phyloP scores from a whole-genome alignment of 176 grass and related monocot genomes.

The Hsuehochloa calcarea region DNA sequence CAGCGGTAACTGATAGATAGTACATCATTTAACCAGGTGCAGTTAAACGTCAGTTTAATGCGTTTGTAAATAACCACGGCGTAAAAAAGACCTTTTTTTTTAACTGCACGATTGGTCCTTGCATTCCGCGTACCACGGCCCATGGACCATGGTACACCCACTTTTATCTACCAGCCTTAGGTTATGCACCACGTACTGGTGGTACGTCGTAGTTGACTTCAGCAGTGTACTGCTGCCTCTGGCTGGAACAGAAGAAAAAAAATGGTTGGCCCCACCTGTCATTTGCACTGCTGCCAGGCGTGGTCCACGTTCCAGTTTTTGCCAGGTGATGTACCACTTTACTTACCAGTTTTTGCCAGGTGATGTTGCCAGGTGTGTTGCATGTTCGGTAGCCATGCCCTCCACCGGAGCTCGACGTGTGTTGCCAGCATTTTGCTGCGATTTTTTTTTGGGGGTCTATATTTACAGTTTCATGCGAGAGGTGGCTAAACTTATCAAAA shows the following conservation, averaged over 20 bases:
- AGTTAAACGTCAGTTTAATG: neutral
- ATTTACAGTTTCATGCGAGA: no score
- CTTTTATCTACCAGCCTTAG: conserved; percentile 1
- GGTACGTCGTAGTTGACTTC: neutral
- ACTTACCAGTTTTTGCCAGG: no score
- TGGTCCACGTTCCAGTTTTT: no score
- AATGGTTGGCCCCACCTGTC: neutral
- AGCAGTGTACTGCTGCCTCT: neutral
- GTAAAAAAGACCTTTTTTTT: neutral
- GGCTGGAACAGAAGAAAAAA: neutral
- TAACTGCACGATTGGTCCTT: neutral
- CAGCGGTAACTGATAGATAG: neutral
- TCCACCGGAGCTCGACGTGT: no score
- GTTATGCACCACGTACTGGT: neutral
- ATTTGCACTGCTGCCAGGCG: neutral
- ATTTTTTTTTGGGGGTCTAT: no score
- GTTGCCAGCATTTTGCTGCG: no score
- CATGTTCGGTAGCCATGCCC: no score
- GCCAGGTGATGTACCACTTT: no score
- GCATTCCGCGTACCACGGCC: neutral
- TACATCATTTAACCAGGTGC: neutral
- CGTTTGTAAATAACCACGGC: neutral
- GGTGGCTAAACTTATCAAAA: no score
- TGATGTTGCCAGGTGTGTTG: no score
- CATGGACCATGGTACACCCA: neutral